phyloP scores from a whole-genome alignment of 192 early-diverging fungal species.

The Rhizoclosmatium sp. region DNA sequence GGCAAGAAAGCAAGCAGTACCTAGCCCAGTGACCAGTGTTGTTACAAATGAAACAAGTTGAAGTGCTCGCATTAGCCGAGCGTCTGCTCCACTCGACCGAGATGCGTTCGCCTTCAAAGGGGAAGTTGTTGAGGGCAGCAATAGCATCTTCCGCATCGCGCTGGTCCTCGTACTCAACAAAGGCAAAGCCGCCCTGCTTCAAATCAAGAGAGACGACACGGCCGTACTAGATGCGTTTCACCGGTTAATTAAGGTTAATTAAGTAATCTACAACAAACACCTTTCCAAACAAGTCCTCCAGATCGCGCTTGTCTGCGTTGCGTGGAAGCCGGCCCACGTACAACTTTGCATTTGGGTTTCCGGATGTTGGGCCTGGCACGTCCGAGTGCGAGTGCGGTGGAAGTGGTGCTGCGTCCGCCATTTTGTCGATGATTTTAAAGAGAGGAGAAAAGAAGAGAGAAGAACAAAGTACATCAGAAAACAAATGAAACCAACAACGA shows the following conservation, averaged over 20 bases:
- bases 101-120: slow-evolving; percentile 53
- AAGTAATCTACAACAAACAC: slow-evolving; percentile 42
- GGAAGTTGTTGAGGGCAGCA: slow-evolving; percentile 50
- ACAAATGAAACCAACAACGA: too few relatives aligned
- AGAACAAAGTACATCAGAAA: too few relatives aligned
- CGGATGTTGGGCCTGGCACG: too few relatives aligned
- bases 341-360: slow-evolving; percentile 45
- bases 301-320: slow-evolving; percentile 44
- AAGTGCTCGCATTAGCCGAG: neutral
- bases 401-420: too few relatives aligned
- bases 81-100: slow-evolving; percentile 55
- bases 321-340: slow-evolving; percentile 58
- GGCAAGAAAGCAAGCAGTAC: slow-evolving; percentile 3
- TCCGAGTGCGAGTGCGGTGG: too few relatives aligned
- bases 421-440: too few relatives aligned
- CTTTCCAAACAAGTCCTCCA: slow-evolving; percentile 58
- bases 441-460: too few relatives aligned
- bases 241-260: neutral
- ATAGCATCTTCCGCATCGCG: slow-evolving; percentile 62
- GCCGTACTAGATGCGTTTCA: slow-evolving; percentile 1
- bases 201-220: slow-evolving; percentile 47
- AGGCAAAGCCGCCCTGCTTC: slow-evolving; percentile 64
- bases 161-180: slow-evolving; percentile 54
- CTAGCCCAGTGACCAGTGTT: slow-evolving; percentile 61
- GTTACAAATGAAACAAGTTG: slow-evolving; percentile 60